Evolutionary conservation across 1,139 yeast genomes (phyloP), one percentile per base, ranked within the genome.

Genomic region (Pneumocystis jirovecii): DNA sequence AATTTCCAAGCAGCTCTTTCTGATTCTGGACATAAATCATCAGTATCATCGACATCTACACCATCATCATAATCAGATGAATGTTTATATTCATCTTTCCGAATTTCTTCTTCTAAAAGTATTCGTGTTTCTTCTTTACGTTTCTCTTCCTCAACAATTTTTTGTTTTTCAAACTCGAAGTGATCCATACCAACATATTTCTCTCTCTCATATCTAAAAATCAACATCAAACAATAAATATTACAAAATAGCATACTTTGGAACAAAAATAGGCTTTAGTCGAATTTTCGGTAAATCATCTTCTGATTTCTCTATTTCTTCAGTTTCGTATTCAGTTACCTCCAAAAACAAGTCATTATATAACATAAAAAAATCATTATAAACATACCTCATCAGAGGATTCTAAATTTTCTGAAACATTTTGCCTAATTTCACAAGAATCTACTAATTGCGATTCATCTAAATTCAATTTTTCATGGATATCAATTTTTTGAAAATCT

Each of bases 11-110:
- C 79, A 4, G 72, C 74, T 57, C 72, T 72, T 70, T 83, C 86
- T 1, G 70, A 72, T 61, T 75, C 81, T 0, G 84, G 83, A 68
- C 82, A 83, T 17, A 81, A 60, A 50, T 80, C 84, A 70, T 83
- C 86, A 0, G 84, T 81, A 69, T 83, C 86, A 69, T 82, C 85
- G 0, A 82, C 59, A 17, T 61, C 69, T 19, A 72, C 69, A 21
- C 70, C 75, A 29, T 72, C 74, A 50, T 29, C 21, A 31, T 69
- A 71, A 25, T 68, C 65, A 8, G 69, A 69, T 12, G 63, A 57
- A 5, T 65, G 64, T 29, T 66, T 67, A 15, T 65, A 63, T 25
- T 31, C 39, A 15, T 62, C 39, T 35, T 63, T 66, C 65, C 50
- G 29, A 39, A 60, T 39, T 25, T 60, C 45, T 8, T 60, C 45